Evolutionary conservation across 805 yeast species (phyloP).

Genomic region (Kregervanrija pseudodelftensis): DNA sequence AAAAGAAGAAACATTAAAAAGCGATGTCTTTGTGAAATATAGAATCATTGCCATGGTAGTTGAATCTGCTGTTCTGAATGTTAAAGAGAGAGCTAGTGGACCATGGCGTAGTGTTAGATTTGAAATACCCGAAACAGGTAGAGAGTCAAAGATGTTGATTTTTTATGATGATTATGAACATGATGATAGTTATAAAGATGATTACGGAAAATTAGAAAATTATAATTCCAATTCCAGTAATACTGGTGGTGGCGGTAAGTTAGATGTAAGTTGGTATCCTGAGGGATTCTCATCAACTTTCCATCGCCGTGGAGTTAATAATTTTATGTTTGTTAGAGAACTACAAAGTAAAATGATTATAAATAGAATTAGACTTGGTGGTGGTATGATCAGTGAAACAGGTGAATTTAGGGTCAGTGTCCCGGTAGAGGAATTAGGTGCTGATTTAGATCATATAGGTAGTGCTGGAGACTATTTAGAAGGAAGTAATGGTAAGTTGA

Average conservation of each 20-base stretch:
- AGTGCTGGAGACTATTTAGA: constrained; percentile 1
- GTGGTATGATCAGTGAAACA: constrained; percentile 20
- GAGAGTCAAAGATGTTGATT: constrained; percentile 26
- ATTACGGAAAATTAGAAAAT: not conserved
- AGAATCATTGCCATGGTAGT: constrained; percentile 2
- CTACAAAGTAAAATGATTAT: constrained; percentile 39
- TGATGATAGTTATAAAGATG: not conserved
- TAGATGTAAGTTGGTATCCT: constrained; percentile 31
- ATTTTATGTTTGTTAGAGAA: constrained; percentile 45
- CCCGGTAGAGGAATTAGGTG: constrained; percentile 28
- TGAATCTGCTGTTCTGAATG: not conserved
- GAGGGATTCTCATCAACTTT: constrained; percentile 46
- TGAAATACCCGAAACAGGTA: constrained; percentile 9
- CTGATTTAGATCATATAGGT: not conserved
- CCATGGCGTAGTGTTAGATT: constrained; percentile 10
- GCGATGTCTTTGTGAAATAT: not conserved
- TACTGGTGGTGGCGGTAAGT: constrained; percentile 7
- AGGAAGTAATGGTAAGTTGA: constrained; percentile 15
- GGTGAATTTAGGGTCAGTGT: constrained; percentile 38
- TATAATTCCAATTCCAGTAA: too few species aligned
- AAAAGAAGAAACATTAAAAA: too few species aligned
- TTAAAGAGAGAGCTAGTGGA: not conserved
- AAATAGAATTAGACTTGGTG: constrained; percentile 26
- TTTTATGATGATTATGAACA: constrained; percentile 17
- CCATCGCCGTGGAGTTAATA: constrained; percentile 39